Evolutionary conservation across 441 rosid genomes (phyloP).

Genomic region (Mallotus repandus): DNA sequence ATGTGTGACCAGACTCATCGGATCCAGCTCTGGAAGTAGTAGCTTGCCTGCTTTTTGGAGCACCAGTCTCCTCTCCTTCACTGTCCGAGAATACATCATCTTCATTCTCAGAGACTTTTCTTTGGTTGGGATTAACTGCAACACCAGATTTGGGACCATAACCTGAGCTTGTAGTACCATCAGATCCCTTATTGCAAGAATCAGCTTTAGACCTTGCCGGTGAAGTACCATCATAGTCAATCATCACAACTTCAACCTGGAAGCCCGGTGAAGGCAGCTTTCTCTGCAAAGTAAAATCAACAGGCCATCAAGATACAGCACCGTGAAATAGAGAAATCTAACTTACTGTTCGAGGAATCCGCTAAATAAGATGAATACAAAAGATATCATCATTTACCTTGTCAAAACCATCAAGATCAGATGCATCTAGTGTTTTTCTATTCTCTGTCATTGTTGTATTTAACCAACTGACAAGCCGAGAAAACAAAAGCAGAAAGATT

Average conservation of each 20-base stretch:
- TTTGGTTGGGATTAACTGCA: slow-evolving; percentile 25
- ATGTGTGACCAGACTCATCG: slow-evolving; percentile 9
- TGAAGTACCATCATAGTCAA: slow-evolving; percentile 47
- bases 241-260: slow-evolving; percentile 72
- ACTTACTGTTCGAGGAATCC: background rate
- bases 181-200: slow-evolving; percentile 31
- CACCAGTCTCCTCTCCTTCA: slow-evolving; percentile 52
- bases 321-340: background rate
- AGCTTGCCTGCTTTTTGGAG: slow-evolving; percentile 34
- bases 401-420: slow-evolving; percentile 81
- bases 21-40: slow-evolving; percentile 17
- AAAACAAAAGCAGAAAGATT: background rate
- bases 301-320: slow-evolving; percentile 14
- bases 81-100: slow-evolving; percentile 76
- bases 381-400: slow-evolving; percentile 47
- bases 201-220: slow-evolving; percentile 38
- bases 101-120: slow-evolving; percentile 34
- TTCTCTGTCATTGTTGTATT: slow-evolving; percentile 77
- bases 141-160: slow-evolving; percentile 23
- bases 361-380: background rate
- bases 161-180: slow-evolving; percentile 24
- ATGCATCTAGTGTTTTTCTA: slow-evolving; percentile 49
- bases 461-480: slow-evolving; percentile 57
- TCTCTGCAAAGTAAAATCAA: slow-evolving; percentile 40
- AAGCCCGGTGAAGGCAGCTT: slow-evolving; percentile 79